These are phyloP conservation scores for Lupinus albus DNA, from an alignment of 306 rosid species.

Conservation along the genomic window DNA sequence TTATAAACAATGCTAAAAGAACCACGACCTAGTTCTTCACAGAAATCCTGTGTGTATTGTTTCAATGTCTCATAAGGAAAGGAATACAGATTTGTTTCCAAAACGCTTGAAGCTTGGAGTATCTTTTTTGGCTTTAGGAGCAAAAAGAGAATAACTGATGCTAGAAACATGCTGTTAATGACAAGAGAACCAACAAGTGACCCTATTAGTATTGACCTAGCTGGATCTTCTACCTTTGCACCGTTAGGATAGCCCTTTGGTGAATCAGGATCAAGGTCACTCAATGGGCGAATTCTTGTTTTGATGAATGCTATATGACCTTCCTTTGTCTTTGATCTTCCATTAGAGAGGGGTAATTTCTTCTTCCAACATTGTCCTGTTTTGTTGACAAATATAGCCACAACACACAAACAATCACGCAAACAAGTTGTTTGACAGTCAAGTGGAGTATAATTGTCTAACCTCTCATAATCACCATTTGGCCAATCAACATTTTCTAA, in stretches of 20 bases:
- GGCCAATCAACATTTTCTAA: conserved; percentile 40
- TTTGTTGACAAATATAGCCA: conserved; percentile 16
- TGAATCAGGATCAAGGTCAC: background rate
- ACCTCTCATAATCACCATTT: conserved; percentile 43
- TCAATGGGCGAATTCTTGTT: conserved; percentile 29
- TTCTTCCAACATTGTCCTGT: conserved; percentile 45
- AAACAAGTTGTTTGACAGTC: conserved; percentile 45
- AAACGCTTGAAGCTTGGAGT: conserved; percentile 23
- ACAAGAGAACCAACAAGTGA: conserved; percentile 42
- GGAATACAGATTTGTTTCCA: conserved; percentile 44
- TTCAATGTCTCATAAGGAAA: conserved; percentile 43
- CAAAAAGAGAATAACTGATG: conserved; percentile 16
- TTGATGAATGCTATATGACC: conserved; percentile 20
- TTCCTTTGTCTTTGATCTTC: conserved; percentile 13
- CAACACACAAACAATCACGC: conserved; percentile 48
- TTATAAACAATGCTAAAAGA: conserved; percentile 55
- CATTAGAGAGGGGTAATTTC: conserved; percentile 46
- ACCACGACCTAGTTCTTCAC: conserved; percentile 48
- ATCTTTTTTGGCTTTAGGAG: conserved; percentile 35
- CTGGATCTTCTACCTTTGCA: background rate
- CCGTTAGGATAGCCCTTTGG: background rate
- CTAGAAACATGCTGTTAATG: conserved; percentile 31
- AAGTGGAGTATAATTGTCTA: conserved; percentile 19
- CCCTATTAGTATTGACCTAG: conserved; percentile 32
- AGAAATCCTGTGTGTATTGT: conserved; percentile 45